Evolutionary conservation across 2,329 filamentous ascomycete species (phyloP), one percentile per base, ranked within the genome.

Genomic region (Pseudogymnoascus verrucosus): DNA sequence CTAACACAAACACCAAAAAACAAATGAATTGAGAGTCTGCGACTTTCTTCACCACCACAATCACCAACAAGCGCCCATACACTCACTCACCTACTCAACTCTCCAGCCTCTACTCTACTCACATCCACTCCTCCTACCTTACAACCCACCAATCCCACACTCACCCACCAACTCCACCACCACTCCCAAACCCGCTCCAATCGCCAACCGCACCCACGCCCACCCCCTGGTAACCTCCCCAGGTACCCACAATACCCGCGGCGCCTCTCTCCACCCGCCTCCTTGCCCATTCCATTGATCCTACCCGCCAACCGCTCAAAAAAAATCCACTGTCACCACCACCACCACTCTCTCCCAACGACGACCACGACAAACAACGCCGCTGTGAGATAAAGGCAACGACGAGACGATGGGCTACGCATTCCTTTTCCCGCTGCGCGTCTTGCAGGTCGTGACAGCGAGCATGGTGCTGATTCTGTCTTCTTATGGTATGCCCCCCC

Each of bases 391-490:
- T 4, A 21, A 44, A 11, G 16, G 5, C 7, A 2, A 44, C 40
- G 16, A 44, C 8, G 5, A 4, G 19, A 44, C 40, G 40, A 44
- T 44, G 40, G 40, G 16, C 16, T 2, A 12, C 16, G 10, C 16
- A 12, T 21, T 44, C 40, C 40, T 44, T 10, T 16, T 21, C 8
- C 74, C 75, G 60, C 70, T 83, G 61, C 78, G 82, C 64, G 75
- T 75, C 51, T 73, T 77, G 42, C 82, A 84, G 72, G 72, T 74
- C 42, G 59, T 79, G 40, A 75, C 82, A 34, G 76, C 65, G 63
- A 64, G 83, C 31, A 71, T 79, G 14, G 74, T 82, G n/a, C 67
- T 85, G 39, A 76, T 73, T 39, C 76, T 84, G 4, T 78, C 81
- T 26, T 76, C 74, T 60, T 83, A 79, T 70, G 80, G 82, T 84